Evolutionary conservation across 2,329 filamentous ascomycete species (phyloP), one percentile per base, ranked within the genome.

Genomic region (Aspergillus spinulosporus): DNA sequence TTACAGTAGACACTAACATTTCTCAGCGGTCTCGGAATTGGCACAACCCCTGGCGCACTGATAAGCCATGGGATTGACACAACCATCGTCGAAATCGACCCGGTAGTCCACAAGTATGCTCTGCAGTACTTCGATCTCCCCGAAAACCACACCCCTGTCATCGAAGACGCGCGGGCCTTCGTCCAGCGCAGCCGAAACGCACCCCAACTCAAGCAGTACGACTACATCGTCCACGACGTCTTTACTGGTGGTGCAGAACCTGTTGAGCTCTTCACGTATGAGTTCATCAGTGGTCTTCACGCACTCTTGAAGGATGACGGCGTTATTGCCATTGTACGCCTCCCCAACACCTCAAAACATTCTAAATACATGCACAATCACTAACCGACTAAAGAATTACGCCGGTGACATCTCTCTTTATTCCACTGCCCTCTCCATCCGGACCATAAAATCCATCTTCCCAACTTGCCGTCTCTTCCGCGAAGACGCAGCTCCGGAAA

Each of bases 211-310:
- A 74, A 29, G 65, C 76, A 55, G 71, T 99, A 88, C 72, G 88
- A 97, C 76, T 97, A 96, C 77, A 94, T 99, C 68, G 82, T 99
- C 53, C 94, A 99, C 72, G 94, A 99, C 65, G 94, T 99, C 26
- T 99, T 99, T 72, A 99, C 94, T 0, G 94, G 94, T 26, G 94
- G 94, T 52, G 92, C 92, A 0, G 94, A 97, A 72, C 94, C 94
- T 0, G 85, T 92, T 2, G 80, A 87, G 5, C 84, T 99, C 5
- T 99, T 99, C 74, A 97, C 92, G 0, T 73, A 86, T 4, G 88
- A 94, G 64, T 97, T 99, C 67, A 76, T 99, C 44, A 74, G 82
- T 51, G 85, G 88, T 4, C 79, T 99, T 1, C 78, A 84, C 62
- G 72, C 81, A 3, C 81, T 97, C 5, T 80, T 99, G 45, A 89